Evolutionary conservation across 169 alveolate species (phyloP), one percentile per base, ranked within the genome.

Genomic region (Cryptosporidium muris): DNA sequence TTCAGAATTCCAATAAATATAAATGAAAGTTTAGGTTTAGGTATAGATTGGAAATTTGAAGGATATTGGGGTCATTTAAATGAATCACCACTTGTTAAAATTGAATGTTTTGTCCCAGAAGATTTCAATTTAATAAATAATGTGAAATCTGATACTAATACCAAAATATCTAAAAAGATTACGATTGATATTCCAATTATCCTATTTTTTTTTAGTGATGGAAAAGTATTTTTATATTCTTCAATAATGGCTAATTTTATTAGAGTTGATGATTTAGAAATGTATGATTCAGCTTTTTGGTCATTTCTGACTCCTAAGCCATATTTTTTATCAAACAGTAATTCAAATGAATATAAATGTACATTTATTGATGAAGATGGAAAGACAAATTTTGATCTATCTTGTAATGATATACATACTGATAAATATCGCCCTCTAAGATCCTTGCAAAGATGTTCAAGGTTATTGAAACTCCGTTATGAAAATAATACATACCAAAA

Each of bases 261-360:
- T 37, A 74, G 85, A 60, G 45, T 74, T 40, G 85, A 74, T 40
- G 85, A 74, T 49, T 60, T 74, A 36, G 74, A 74, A 45, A 52
- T 58, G 36, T 60, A 45, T 25, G 25, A 52, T 36, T 74, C 85
- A 14, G 85, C 54, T 47, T 74, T 56, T 47, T 74, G 85, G 85
- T 74, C 85, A 1, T 2, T 74, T 62, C 3, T 49, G n/a, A 43
- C 60, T 51, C 85, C 66, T 25, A 58, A 74, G 40, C 54, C 85
- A 7, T 25, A 25, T 25, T 25, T 25, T 25, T 25, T 25, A 25
- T 25, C 25, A 25, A 25, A 25, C 0, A 25, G 25, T 25, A 25
- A 25, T 25, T 25, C 25, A 25, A 25, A 25, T 25, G 25, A 25
- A 25, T 25, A 25, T 25, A 25, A 25, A 25, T 25, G 25, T 25